Evolutionary conservation across 176 grass and related monocot species (phyloP).

Genomic region (Musa troglodytarum): DNA sequence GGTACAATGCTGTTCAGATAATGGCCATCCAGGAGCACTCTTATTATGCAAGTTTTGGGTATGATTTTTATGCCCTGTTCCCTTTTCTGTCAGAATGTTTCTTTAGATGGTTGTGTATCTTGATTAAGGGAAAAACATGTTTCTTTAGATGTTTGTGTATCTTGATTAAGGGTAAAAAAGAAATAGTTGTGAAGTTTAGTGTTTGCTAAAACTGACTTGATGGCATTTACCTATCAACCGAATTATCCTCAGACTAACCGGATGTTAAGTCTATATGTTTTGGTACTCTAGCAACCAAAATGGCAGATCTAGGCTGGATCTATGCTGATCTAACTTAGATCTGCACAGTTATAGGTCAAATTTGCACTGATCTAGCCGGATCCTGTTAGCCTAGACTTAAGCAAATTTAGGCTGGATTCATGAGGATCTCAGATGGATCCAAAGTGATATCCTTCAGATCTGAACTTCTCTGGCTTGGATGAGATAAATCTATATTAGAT

Average conservation of each 20-base stretch:
- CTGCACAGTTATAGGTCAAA: too few relatives aligned
- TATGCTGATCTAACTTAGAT: too few relatives aligned
- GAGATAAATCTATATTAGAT: too few relatives aligned
- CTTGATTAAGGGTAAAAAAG: not conserved
- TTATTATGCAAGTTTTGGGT: slow-evolving; percentile 97
- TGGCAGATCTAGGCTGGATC: too few relatives aligned
- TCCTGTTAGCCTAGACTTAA: too few relatives aligned
- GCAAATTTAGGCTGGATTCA: too few relatives aligned
- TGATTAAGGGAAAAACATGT: not conserved
- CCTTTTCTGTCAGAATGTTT: not conserved
- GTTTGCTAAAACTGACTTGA: not conserved
- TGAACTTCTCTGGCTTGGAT: too few relatives aligned
- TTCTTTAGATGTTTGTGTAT: not conserved
- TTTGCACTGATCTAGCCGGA: too few relatives aligned
- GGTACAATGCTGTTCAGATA: slow-evolving; percentile 98
- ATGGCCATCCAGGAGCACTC: slow-evolving; percentile 99
- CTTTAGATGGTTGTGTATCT: not conserved
- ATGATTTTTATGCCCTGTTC: slow-evolving; percentile 21
- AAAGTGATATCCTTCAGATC: too few relatives aligned
- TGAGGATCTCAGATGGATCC: too few relatives aligned
- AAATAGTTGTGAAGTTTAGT: not conserved
- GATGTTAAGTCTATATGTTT: not conserved
- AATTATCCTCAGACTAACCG: not conserved
- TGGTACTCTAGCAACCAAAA: too few relatives aligned
- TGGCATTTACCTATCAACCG: not conserved